These are phyloP conservation scores for Metarhizium robertsii DNA, from an alignment of 2,329 filamentous ascomycete species.

Conservation along the genomic window DNA sequence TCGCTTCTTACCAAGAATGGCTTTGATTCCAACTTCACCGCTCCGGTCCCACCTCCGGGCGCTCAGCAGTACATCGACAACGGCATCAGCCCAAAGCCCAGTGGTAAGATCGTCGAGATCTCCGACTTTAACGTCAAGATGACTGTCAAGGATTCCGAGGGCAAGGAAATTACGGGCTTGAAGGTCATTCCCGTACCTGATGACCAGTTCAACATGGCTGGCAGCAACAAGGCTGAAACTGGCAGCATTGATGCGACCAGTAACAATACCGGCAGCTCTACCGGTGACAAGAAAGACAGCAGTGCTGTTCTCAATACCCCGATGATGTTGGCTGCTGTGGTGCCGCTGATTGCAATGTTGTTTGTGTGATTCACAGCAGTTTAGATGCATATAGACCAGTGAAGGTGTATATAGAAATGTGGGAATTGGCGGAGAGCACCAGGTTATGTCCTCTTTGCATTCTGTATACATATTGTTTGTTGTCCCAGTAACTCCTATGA, in stretches of 20 bases:
- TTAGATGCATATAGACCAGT: background rate
- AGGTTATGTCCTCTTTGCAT: background rate
- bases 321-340: slow-evolving; percentile 21
- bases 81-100: slow-evolving; percentile 57
- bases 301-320: slow-evolving; percentile 20
- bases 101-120: slow-evolving; percentile 61
- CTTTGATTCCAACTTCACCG: slow-evolving; percentile 72
- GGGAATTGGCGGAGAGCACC: background rate
- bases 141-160: slow-evolving; percentile 30
- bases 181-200: slow-evolving; percentile 37
- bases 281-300: slow-evolving; percentile 10
- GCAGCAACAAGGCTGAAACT: slow-evolving; percentile 30
- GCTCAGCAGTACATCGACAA: slow-evolving; percentile 65
- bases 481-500: background rate
- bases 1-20: slow-evolving; percentile 56
- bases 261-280: no score
- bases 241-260: slow-evolving; percentile 11
- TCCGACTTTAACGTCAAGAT: slow-evolving; percentile 49
- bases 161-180: slow-evolving; percentile 33
- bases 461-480: background rate
- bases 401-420: background rate
- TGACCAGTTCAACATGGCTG: slow-evolving; percentile 35
- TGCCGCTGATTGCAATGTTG: slow-evolving; percentile 25
- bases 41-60: slow-evolving; percentile 60
- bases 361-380: slow-evolving; percentile 18